Conservation (phyloP, 805 yeast species). For the Naumovozyma baii region DNA sequence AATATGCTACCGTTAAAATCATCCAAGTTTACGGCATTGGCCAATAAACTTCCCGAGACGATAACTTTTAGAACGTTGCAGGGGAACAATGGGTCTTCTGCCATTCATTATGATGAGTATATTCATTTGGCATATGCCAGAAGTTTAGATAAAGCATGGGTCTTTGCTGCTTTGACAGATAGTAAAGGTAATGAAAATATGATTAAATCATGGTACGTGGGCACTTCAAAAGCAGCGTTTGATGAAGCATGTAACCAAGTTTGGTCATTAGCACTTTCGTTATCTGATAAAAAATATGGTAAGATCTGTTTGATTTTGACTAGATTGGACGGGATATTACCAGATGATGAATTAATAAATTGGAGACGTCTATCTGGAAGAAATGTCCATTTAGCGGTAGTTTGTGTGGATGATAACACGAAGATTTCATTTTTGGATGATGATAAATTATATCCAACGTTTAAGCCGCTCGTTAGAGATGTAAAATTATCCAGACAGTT, state of each 20-base stretch:
- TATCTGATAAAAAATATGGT: conserved; percentile 38
- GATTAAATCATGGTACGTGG: conserved; percentile 55
- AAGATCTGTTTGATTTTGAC: conserved; percentile 55
- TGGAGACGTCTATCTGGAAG: conserved; percentile 65
- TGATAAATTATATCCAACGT: conserved; percentile 28
- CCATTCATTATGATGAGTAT: conserved; percentile 47
- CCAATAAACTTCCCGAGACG: conserved; percentile 35
- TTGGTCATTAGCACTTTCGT: conserved; percentile 47
- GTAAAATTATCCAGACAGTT: conserved; percentile 13
- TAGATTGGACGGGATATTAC: conserved; percentile 60
- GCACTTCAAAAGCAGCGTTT: conserved; percentile 31
- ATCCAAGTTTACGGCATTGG: conserved; percentile 31
- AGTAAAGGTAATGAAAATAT: conserved; percentile 59
- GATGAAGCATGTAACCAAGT: conserved; percentile 56
- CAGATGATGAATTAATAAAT: conserved; percentile 72
- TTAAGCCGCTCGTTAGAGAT: conserved; percentile 28
- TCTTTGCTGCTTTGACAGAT: conserved; percentile 83
- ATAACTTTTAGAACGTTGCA: conserved; percentile 38
- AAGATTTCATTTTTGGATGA: conserved; percentile 32
- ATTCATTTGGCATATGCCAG: conserved; percentile 81
- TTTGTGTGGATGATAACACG: conserved; percentile 55
- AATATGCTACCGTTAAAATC: conserved; percentile 37
- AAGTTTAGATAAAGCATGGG: conserved; percentile 74
- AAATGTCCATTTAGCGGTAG: conserved; percentile 54
- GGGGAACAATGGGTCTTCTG: conserved; percentile 13